Conservation (phyloP, 2,329 filamentous ascomycete species). For the Ophiostoma populinum region DNA sequence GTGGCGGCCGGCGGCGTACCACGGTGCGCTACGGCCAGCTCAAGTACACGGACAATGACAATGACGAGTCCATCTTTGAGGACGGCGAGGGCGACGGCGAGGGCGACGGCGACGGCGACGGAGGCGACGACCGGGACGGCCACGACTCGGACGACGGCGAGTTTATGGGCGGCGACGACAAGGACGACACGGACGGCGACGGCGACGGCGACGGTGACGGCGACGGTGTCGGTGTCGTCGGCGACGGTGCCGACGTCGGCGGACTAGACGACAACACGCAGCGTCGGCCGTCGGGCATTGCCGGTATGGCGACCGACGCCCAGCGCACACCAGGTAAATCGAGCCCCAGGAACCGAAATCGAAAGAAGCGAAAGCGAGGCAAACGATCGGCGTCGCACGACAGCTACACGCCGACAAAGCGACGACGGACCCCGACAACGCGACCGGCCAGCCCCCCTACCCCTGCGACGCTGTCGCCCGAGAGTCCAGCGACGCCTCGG, state of each 20-base stretch:
- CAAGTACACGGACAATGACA: constrained; percentile 11
- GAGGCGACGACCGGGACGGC: neutral
- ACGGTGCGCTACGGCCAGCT: constrained; percentile 22
- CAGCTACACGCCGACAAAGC: neutral
- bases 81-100: constrained; percentile 15
- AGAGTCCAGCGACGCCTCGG: no score
- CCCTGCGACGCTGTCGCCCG: no score
- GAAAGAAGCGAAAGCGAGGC: constrained; percentile 1
- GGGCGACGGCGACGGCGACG: constrained; percentile 12
- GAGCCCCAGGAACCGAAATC: constrained; percentile 8
- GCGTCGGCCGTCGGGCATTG: no score
- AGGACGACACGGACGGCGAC: constrained; percentile 7
- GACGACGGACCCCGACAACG: neutral
- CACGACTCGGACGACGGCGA: constrained; percentile 12
- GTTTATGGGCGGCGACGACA: neutral
- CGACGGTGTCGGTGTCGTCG: neutral
- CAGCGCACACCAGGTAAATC: constrained; percentile 12
- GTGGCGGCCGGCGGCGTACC: constrained; percentile 59
- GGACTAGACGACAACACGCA: neutral
- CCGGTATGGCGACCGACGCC: no score
- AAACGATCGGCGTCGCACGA: no score
- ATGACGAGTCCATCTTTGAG: constrained; percentile 13
- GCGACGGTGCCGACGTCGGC: constrained; percentile 2
- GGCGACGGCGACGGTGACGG: constrained; percentile 10
- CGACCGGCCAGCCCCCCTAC: no score